Conservation (phyloP, 441 rosid species). For the Rhodomyrtus psidioides region DNA sequence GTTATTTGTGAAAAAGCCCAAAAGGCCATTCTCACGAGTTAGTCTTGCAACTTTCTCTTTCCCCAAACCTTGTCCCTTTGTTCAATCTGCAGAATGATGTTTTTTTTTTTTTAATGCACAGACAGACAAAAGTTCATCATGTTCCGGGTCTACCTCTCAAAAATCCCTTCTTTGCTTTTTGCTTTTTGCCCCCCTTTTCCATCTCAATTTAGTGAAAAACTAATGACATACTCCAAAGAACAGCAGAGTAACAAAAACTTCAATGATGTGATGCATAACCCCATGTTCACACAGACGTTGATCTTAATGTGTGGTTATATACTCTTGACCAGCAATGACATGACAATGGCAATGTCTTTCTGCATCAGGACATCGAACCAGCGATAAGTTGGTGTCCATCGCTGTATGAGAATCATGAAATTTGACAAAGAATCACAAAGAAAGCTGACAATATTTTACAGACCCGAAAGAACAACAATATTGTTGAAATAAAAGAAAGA, state of each 20-base stretch:
- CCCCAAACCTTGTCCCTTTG: conserved; percentile 21
- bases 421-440: background rate
- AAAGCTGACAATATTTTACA: background rate
- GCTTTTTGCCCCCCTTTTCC: background rate
- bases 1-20: conserved; percentile 22
- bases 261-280: background rate
- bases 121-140: background rate
- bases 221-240: background rate
- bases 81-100: background rate
- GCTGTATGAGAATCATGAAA: background rate
- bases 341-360: background rate
- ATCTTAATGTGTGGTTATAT: background rate
- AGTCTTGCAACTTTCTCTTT: background rate
- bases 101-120: background rate
- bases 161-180: background rate
- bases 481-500: background rate
- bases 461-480: background rate
- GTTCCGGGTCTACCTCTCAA: background rate
- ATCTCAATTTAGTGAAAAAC: background rate
- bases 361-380: background rate
- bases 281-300: background rate
- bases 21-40: conserved; percentile 9
- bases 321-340: background rate
- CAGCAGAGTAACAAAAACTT: background rate
- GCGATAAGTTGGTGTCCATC: background rate